These are phyloP conservation scores for Aspergillus sp. DNA, from an alignment of 2,329 filamentous ascomycete species.

Conservation along the genomic window DNA sequence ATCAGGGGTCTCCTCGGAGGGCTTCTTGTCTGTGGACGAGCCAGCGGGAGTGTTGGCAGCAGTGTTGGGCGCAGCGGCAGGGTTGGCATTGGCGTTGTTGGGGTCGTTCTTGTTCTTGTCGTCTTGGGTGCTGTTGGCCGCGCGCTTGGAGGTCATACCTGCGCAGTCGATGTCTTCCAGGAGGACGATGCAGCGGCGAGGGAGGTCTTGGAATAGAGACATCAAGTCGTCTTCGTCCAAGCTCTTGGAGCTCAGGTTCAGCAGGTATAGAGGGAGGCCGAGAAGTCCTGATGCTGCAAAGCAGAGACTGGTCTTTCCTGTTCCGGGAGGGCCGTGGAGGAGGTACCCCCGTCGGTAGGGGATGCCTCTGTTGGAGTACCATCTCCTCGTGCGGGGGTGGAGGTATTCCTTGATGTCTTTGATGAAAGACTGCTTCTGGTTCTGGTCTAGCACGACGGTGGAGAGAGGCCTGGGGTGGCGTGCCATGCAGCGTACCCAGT, in stretches of 20 bases:
- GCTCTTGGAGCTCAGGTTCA: conserved; percentile 64
- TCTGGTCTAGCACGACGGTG: conserved; percentile 56
- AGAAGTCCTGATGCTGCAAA: conserved; percentile 71
- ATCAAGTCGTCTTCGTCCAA: conserved; percentile 67
- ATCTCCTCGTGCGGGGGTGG: conserved; percentile 57
- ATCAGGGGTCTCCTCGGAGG: conserved; percentile 22
- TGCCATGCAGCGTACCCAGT: conserved; percentile 42
- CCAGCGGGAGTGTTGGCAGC: background rate
- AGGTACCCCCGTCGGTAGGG: conserved; percentile 84
- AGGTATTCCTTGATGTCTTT: conserved; percentile 60
- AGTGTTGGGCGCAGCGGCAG: too few relatives aligned
- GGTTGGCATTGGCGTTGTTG: background rate
- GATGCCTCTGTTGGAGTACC: conserved; percentile 81
- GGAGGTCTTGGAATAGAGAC: conserved; percentile 66
- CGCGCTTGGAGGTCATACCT: conserved; percentile 62
- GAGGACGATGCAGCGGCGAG: conserved; percentile 69
- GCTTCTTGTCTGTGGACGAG: background rate
- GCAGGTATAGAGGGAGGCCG: conserved; percentile 70
- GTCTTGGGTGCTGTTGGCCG: conserved; percentile 20
- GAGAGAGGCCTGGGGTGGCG: conserved; percentile 54
- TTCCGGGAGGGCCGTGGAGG: conserved; percentile 77
- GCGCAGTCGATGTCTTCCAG: conserved; percentile 77
- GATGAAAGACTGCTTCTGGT: conserved; percentile 53
- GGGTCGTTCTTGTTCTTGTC: background rate
- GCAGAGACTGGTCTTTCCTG: conserved; percentile 73